Evolutionary conservation across 129 eudicot species (phyloP).

Genomic region (Artemisia annua): DNA sequence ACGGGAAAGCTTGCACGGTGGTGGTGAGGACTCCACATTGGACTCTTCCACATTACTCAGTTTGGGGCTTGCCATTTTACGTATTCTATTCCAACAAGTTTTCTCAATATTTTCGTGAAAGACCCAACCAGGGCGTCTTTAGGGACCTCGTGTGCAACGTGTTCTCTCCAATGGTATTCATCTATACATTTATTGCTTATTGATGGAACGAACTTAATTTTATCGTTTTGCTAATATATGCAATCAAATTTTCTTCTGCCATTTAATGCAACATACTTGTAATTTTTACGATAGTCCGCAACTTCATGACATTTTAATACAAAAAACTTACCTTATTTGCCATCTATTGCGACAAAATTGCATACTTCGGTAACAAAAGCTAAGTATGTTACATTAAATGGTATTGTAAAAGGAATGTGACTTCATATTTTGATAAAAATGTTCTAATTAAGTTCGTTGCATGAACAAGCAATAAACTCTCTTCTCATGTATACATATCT

Average conservation of each 20-base stretch:
- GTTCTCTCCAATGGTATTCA: constrained; percentile 53
- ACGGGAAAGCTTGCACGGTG: constrained; percentile 73
- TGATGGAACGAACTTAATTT: neutral
- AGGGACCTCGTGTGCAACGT: constrained; percentile 49
- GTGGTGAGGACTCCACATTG: constrained; percentile 72
- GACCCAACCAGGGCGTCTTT: constrained; percentile 68
- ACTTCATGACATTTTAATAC: neutral
- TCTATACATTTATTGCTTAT: neutral
- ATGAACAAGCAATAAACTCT: no score
- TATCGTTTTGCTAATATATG: neutral
- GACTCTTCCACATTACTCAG: constrained; percentile 78
- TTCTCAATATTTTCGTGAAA: constrained; percentile 66
- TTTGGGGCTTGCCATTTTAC: constrained; percentile 87
- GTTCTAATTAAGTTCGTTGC: no score
- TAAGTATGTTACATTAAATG: no score
- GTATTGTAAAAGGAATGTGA: no score
- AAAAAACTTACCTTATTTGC: no score
- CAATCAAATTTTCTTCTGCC: neutral
- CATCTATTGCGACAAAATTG: neutral
- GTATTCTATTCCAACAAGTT: constrained; percentile 67
- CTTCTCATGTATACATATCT: no score
- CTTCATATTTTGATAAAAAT: no score
- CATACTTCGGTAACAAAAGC: neutral
- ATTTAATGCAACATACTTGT: neutral
- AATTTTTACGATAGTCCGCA: neutral